Evolutionary conservation across 805 yeast genomes (phyloP), one percentile per base, ranked within the genome.

Genomic region (Candida argentea): DNA sequence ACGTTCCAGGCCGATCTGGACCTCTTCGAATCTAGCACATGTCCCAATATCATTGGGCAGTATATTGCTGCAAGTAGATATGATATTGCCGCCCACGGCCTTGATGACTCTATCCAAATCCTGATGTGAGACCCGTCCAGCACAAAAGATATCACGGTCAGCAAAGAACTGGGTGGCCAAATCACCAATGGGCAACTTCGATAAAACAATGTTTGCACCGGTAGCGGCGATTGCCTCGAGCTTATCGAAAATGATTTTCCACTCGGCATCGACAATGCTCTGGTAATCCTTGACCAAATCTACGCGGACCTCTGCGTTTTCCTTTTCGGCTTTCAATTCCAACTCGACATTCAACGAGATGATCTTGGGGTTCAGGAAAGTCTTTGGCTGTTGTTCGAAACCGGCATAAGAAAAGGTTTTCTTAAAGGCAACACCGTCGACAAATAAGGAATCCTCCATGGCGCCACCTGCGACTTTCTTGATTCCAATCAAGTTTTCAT

Each of bases 141-240:
- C 98, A 63, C 98, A 91, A 61, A 91, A 91, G 29, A 91, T 80
- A 50, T 82, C 73, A 52, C 97, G 70, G 56, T 91, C 98, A 20
- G 98, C 98, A 56, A 91, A 91, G 57, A 70, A 91, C 61, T 91
- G 98, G 6, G 98, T 91, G n/a, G 98, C 98, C 52, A 91, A 69
- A 57, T 91, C 98, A 39, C 98, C 98, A 50, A 91, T 91, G 31
- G 98, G 98, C 44, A 91, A 67, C 52, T 86, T 86, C 11, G 96
- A 87, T 36, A 91, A 70, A 23, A 91, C 95, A 32, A 91, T 84
- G 48, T 84, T 77, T 19, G 95, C 95, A 15, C 97, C 97, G 3
- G 94, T 69, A 15, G 66, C 68, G 43, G 74, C 78, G 39, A 91
- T 80, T 29, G 84, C 78, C 46, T 83, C 80, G 41, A 91, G 70